Base-by-base conservation (phyloP, 495 filamentous ascomycete species). In the Thozetella sp. region DNA sequence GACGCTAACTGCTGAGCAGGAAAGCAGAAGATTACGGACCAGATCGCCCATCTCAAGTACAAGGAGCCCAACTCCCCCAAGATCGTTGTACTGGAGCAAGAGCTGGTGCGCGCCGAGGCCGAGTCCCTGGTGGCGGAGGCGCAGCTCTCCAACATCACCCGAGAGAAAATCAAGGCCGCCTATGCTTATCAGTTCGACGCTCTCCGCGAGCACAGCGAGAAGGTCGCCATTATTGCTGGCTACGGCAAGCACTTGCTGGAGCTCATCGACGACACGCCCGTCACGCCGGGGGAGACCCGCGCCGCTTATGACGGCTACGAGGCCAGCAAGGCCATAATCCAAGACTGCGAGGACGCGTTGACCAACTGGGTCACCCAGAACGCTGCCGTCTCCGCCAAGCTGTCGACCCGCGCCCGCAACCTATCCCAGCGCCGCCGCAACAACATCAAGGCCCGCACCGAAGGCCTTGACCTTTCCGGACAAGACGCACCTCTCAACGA, bases 181-280 rank as follows among this genome's bases (percentile, higher is more conserved):
- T 99, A 97, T 80, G 90, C 91, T 61, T 99, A 99, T 80, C 95
- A 99, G 69, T 99, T 99, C 67, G 95, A 98, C 73, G 95, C 96
- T 43, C 86, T 99, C 62, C 90, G 92, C 57, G 95, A 99, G 78
- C 95, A 99, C 80, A 96, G 91, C 77, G 95, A 99, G 82, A 99
- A 98, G 80, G 83, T 98, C 17, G 95, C 95, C 71, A 93, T 98
- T 72, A 96, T 99, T 68, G 96, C 95, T 52, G 93, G 93, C 26
- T 99, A 90, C 74, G 95, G 95, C 56, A 99, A 98, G 83, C 96
- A 99, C 72, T 83, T 99, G 0, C 80, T 99, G 19, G 93, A 97
- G 67, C 85, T 99, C 40, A 86, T 99, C 60, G 96, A 99, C 72
- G 95, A 98, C 69, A 95, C 92, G 4, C 93, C 95, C 2, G 95